phyloP scores from a whole-genome alignment of 106 monocot species.

The Cymbidium sinense region DNA sequence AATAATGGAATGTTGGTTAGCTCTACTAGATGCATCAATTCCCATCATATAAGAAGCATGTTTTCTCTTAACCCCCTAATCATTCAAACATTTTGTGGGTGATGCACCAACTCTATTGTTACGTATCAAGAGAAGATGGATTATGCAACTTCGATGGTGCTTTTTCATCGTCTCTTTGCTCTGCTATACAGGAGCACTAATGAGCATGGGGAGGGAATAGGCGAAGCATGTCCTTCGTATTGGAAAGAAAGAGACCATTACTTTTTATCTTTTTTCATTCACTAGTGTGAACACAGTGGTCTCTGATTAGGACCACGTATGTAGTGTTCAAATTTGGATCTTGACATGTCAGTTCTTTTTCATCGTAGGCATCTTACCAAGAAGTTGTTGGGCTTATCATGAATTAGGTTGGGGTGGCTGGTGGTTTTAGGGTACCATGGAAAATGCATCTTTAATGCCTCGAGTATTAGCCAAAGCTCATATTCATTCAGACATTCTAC shows the following conservation, averaged over 20 bases:
- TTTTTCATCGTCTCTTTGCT: background rate
- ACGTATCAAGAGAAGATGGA: no score
- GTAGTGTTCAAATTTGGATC: no score
- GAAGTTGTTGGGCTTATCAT: constrained; percentile 4
- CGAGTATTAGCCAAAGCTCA: background rate
- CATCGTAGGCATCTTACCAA: background rate
- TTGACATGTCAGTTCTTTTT: no score
- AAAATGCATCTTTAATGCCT: background rate
- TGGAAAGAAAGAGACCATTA: constrained; percentile 22
- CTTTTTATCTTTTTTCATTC: constrained; percentile 12
- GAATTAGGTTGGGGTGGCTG: background rate
- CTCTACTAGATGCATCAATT: no score
- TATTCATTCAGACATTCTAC: background rate
- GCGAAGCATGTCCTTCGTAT: constrained; percentile 17
- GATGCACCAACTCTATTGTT: no score
- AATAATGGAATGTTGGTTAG: no score
- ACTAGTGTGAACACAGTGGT: background rate
- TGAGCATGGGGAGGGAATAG: constrained; percentile 14
- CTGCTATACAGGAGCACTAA: constrained; percentile 16
- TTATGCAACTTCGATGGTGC: no score
- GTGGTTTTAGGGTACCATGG: background rate
- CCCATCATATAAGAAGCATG: constrained; percentile 26
- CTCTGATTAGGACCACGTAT: background rate
- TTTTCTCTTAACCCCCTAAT: constrained; percentile 22
- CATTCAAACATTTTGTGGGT: constrained; percentile 33